Conservation (phyloP, 331 rosid genomes). For the Cydonia oblonga region DNA sequence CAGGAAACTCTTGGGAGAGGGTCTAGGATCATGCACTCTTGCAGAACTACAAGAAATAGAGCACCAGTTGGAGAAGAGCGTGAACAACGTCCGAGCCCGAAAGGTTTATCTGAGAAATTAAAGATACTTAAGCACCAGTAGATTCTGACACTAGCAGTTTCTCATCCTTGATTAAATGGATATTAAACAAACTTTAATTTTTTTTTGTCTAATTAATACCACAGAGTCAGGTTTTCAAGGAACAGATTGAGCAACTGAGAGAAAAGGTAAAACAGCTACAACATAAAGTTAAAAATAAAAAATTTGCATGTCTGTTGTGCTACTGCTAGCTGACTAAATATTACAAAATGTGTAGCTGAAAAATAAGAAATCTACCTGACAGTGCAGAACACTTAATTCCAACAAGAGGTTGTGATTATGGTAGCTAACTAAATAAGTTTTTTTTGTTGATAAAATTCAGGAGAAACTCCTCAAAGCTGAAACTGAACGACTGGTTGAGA, state of each 20-base stretch:
- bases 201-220: neutral
- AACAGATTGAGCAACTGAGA: conserved; percentile 52
- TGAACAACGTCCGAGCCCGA: conserved; percentile 48
- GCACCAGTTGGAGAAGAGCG: conserved; percentile 61
- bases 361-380: neutral
- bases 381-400: neutral
- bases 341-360: neutral
- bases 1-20: conserved; percentile 75
- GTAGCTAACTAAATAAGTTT: neutral
- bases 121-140: neutral
- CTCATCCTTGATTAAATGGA: neutral
- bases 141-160: neutral
- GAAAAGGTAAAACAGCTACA: conserved; percentile 42
- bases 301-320: neutral
- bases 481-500: conserved; percentile 42
- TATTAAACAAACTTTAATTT: neutral
- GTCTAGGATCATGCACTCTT: conserved; percentile 44
- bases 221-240: conserved; percentile 59
- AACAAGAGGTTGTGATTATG: neutral
- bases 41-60: conserved; percentile 65
- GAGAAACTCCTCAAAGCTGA: conserved; percentile 49
- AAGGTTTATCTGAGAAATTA: conserved; percentile 38
- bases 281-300: neutral
- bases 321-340: neutral
- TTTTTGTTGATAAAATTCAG: conserved; percentile 25